Evolutionary conservation across 2,329 filamentous ascomycete genomes (phyloP).

Genomic region (Exophiala viscosa): DNA sequence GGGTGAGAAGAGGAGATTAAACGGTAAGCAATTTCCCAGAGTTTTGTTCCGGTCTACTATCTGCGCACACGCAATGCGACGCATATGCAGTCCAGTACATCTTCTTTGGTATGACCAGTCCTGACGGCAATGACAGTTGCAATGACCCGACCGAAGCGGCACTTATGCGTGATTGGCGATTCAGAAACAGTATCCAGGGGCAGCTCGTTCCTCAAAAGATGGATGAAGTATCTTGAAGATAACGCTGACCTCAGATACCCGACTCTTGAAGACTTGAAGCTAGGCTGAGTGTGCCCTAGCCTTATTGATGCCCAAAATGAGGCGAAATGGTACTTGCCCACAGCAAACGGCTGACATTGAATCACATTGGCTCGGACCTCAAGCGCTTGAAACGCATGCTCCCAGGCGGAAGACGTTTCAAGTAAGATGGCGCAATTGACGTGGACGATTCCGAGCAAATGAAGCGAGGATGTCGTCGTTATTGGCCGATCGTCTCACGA

Average conservation of each 20-base stretch:
- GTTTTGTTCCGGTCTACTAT: neutral
- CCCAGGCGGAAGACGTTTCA: neutral
- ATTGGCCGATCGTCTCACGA: neutral
- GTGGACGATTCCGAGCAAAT: neutral
- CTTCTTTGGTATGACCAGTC: neutral
- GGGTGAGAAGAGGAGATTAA: slow-evolving; percentile 83
- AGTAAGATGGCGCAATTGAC: neutral
- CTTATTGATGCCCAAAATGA: neutral
- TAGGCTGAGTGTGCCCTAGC: neutral
- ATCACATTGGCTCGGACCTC: neutral
- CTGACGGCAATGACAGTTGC: slow-evolving; percentile 60
- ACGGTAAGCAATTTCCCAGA: slow-evolving; percentile 59
- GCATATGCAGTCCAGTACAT: slow-evolving; percentile 28
- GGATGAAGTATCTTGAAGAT: slow-evolving; percentile 90
- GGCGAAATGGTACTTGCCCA: neutral
- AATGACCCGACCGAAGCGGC: slow-evolving; percentile 91
- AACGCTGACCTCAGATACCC: slow-evolving; percentile 87
- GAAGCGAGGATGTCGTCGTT: neutral
- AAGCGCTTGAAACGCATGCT: neutral
- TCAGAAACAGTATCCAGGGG: slow-evolving; percentile 91
- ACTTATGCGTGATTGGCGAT: slow-evolving; percentile 86
- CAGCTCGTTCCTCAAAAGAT: slow-evolving; percentile 76
- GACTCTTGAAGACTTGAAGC: slow-evolving; percentile 52
- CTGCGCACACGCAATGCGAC: slow-evolving; percentile 6
- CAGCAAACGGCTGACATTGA: neutral